Evolutionary conservation across 192 early-diverging fungal species (phyloP).

Genomic region (Dispira simplex): DNA sequence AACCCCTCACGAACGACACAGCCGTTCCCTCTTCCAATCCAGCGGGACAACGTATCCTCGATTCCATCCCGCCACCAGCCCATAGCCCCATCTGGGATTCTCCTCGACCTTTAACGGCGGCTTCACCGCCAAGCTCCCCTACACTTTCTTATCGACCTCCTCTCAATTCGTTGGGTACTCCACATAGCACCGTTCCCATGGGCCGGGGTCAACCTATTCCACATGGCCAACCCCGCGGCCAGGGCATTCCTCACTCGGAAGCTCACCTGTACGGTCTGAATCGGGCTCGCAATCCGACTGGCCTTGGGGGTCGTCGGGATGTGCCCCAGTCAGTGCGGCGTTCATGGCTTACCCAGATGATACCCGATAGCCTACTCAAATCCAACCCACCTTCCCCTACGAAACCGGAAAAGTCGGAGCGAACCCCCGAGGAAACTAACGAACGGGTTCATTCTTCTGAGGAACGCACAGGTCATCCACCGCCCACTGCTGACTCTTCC

Average conservation of each 20-base stretch:
- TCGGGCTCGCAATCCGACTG: not conserved
- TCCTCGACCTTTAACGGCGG: no score
- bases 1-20: not conserved
- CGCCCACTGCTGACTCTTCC: no score
- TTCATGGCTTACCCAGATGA: not conserved
- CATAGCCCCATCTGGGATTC: not conserved
- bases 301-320: not conserved
- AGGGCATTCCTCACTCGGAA: slow-evolving; percentile 7
- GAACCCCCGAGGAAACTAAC: no score
- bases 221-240: not conserved
- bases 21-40: not conserved
- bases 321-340: not conserved
- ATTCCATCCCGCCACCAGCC: not conserved
- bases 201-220: slow-evolving; percentile 11
- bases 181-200: not conserved
- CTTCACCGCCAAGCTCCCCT: not conserved
- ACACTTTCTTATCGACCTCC: not conserved
- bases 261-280: not conserved
- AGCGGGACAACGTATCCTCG: not conserved
- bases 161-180: not conserved
- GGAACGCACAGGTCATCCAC: no score
- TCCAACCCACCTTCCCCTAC: no score
- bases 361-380: not conserved
- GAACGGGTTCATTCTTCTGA: no score
- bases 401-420: no score